Evolutionary conservation across 768 basidiomycete genomes (phyloP).

Genomic region (Calocera viscosa): DNA sequence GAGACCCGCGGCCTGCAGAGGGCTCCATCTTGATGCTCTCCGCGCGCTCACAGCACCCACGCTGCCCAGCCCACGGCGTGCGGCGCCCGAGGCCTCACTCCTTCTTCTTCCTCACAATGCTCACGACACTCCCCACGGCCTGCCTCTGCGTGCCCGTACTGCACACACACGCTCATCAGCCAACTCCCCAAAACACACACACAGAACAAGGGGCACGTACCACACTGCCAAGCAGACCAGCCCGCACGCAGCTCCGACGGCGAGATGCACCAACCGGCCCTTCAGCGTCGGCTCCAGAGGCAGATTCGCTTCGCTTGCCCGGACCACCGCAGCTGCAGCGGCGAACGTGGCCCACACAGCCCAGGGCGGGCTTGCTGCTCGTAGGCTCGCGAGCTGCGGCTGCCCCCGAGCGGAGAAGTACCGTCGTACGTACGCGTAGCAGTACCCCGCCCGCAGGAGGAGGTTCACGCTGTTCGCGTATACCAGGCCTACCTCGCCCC

Average conservation of each 20-base stretch:
- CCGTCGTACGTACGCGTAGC: conserved; percentile 35
- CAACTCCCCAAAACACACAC: background rate
- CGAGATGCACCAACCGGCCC: conserved; percentile 10
- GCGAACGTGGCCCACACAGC: conserved; percentile 7
- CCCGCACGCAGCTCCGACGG: conserved; percentile 12
- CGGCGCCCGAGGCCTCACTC: too few relatives aligned
- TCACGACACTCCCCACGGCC: background rate
- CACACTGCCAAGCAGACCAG: conserved; percentile 12
- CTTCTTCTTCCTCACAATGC: background rate
- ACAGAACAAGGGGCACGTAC: conserved; percentile 11
- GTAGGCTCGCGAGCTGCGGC: background rate
- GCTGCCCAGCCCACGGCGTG: too few relatives aligned
- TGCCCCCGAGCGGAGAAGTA: conserved; percentile 33
- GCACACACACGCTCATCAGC: background rate
- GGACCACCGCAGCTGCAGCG: conserved; percentile 44
- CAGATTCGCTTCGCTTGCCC: conserved; percentile 62
- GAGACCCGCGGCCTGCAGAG: too few relatives aligned
- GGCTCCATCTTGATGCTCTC: too few relatives aligned
- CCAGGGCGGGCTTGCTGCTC: background rate
- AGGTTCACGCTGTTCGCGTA: conserved; percentile 23
- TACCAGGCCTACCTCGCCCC: conserved; percentile 37
- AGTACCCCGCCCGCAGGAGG: conserved; percentile 42
- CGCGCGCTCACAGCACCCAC: too few relatives aligned
- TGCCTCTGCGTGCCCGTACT: background rate
- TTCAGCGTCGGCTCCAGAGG: conserved; percentile 24